Conservation (phyloP, 2,329 filamentous ascomycete genomes). For the Aspergillus felis region DNA sequence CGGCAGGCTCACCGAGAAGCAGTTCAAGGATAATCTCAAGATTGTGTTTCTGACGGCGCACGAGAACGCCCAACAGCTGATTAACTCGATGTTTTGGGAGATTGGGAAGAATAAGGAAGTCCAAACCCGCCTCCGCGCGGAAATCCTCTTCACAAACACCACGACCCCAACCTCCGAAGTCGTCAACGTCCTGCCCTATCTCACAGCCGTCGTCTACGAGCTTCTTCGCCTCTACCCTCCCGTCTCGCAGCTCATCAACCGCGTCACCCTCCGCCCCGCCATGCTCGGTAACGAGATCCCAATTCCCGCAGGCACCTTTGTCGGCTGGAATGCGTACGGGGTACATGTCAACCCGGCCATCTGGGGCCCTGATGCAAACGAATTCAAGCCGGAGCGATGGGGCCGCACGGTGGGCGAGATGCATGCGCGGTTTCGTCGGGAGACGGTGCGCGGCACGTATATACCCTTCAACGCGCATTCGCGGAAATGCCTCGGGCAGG, state of each 20-base stretch:
- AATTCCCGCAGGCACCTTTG: constrained; percentile 36
- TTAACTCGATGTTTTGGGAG: constrained; percentile 37
- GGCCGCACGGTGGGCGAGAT: constrained; percentile 29
- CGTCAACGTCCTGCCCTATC: constrained; percentile 37
- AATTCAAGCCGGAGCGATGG: constrained; percentile 38
- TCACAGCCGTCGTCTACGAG: constrained; percentile 47
- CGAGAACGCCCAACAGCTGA: constrained; percentile 40
- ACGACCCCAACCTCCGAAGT: constrained; percentile 18
- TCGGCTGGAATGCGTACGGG: constrained; percentile 42
- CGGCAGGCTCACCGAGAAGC: constrained; percentile 30
- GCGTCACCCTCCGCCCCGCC: constrained; percentile 30
- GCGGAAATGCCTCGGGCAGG: constrained; percentile 26
- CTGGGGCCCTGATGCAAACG: constrained; percentile 29
- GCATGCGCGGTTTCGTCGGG: constrained; percentile 21
- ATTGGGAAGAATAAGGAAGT: constrained; percentile 30
- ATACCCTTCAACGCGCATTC: constrained; percentile 29
- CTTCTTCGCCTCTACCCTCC: constrained; percentile 48
- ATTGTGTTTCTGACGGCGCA: constrained; percentile 42
- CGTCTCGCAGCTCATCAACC: constrained; percentile 49
- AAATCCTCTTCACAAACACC: constrained; percentile 20
- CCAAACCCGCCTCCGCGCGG: constrained; percentile 29
- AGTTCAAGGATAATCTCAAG: constrained; percentile 40
- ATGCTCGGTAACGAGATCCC: constrained; percentile 24
- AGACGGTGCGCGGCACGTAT: constrained; percentile 24
- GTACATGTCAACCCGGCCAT: constrained; percentile 35